A percentile compares a stretch with the other conserved stretches of the same genome.
Conservation (phyloP, 495 filamentous ascomycete genomes). For the Hyaloscypha variabilis region DNA sequence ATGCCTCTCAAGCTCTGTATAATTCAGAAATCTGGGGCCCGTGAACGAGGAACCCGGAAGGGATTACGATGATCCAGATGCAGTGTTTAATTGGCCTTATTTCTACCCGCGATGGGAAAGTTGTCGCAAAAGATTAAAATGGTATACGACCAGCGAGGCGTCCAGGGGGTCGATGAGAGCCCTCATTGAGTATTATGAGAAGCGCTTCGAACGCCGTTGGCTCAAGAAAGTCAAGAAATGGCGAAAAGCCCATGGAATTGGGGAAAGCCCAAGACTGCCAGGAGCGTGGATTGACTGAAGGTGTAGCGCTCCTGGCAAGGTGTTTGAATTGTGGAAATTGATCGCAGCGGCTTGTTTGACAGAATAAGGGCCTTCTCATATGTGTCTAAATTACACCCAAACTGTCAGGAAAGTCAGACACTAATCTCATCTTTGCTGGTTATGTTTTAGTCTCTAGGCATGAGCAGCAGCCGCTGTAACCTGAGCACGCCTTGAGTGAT, state of each 20-base stretch:
- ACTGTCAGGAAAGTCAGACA: slow-evolving; percentile 36
- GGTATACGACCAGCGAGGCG: neutral
- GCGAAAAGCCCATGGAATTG: neutral
- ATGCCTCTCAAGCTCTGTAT: neutral
- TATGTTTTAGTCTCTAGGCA: too few relatives aligned
- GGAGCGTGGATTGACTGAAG: neutral
- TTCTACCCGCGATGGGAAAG: neutral
- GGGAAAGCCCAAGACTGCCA: neutral
- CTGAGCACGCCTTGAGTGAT: too few relatives aligned
- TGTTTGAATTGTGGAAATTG: neutral
- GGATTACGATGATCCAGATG: neutral
- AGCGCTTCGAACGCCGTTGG: neutral
- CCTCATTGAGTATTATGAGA: neutral
- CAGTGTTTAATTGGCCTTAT: neutral
- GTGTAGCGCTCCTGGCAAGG: too few relatives aligned
- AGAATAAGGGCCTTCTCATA: too few relatives aligned
- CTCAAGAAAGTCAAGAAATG: neutral
- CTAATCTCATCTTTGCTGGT: too few relatives aligned
- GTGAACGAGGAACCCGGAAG: neutral
- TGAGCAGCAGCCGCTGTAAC: too few relatives aligned
- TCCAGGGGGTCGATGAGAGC: neutral
- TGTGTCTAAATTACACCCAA: neutral
- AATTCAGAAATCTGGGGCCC: neutral
- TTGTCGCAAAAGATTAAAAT: neutral
- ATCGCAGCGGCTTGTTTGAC: too few relatives aligned